phyloP scores from a whole-genome alignment of 306 rosid genomes.

The Malus domestica region ASM211411v1 NC_041803.1:15871001-15871500 shows the following conservation, averaged over 20 bases:
- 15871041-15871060: background rate
- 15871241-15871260: slow-evolving; percentile 33
- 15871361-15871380: background rate
- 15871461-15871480: slow-evolving; percentile 1
- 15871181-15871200: slow-evolving; percentile 52
- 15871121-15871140: slow-evolving; percentile 76
- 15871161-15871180: slow-evolving; percentile 35
- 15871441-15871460: background rate
- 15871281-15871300: slow-evolving; percentile 15
- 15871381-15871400: slow-evolving; percentile 13
- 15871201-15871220: slow-evolving; percentile 50
- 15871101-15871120: slow-evolving; percentile 47
- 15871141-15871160: slow-evolving; percentile 63
- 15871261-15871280: slow-evolving; percentile 39
- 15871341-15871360: slow-evolving; percentile 20
- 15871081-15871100: background rate
- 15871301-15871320: slow-evolving; percentile 30
- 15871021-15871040: background rate
- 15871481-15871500: too few relatives aligned
- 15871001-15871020: background rate
- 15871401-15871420: background rate
- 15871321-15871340: slow-evolving; percentile 1
- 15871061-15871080: background rate
- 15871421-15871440: background rate
- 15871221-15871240: slow-evolving; percentile 35